Base-by-base conservation (phyloP, 257 asterid genomes). In the Nemophila menziesii region DNA sequence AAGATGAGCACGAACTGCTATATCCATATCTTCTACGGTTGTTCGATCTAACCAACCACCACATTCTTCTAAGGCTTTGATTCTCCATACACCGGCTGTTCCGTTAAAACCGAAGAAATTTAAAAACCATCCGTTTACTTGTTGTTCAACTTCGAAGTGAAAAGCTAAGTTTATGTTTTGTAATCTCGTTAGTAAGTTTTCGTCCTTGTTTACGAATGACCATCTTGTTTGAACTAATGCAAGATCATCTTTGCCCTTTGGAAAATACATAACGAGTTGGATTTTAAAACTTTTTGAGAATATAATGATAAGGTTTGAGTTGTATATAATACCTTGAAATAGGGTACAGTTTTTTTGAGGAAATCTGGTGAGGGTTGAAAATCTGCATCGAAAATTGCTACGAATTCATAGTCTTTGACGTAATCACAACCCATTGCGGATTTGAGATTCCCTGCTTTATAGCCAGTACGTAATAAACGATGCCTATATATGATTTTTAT, bases 11-110 rank as follows among this genome's bases (percentile, higher is more conserved):
- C 95, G 90, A 16, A 83, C 90, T 65, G 93, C 95, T 61, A 83
- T 64, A 74, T 83, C 95, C 95, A 83, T 83, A 68, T 83, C 95
- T 62, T 84, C 95, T 42, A 85, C 95, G 8, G 95, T 85, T 46
- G 95, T 85, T 52, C 96, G 62, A 48, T 86, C 96, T 76, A 82
- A 61, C 93, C 94, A 86, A 50, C 96, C 93, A 64, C 96, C 96
- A 10, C 96, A 86, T 46, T 86, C 86, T 64, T 82, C 92, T 8
- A 86, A 62, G 51, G 96, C 89, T 63, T 78, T 73, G 63, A 85
- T 80, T 71, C 95, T 80, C 95, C 95, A 85, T 49, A 85, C 93
- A 34, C 95, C 95, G 65, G 95, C 85, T 57, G 95, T 84, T 50
- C 95, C 95, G 60, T 84, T 84, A 45, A 78, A 85, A 44, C 95